phyloP scores from a whole-genome alignment of 331 rosid species.

The Malus hybrid region DNA sequence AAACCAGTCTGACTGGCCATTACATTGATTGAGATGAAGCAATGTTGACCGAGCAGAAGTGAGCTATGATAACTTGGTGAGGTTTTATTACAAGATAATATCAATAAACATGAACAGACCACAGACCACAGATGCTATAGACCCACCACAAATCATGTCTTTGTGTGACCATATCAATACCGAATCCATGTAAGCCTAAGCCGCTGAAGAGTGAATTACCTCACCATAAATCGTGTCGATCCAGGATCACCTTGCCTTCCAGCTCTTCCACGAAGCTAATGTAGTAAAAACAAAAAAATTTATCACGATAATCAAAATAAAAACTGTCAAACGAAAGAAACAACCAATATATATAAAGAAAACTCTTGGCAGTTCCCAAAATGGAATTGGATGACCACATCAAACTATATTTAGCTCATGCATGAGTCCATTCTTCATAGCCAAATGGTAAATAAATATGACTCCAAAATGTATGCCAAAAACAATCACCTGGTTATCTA shows the following conservation, averaged over 20 bases:
- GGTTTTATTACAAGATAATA: not conserved
- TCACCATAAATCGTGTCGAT: slow-evolving; percentile 97
- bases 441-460: not conserved
- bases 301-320: too few relatives aligned
- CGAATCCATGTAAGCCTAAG: not conserved
- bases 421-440: not conserved
- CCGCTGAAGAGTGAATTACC: slow-evolving; percentile 40
- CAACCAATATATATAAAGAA: not conserved
- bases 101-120: not conserved
- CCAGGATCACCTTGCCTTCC: slow-evolving; percentile 99
- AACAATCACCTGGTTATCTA: slow-evolving; percentile 80
- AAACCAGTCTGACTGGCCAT: not conserved
- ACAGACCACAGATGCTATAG: not conserved
- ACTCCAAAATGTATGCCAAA: not conserved
- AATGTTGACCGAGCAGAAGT: not conserved
- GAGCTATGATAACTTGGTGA: not conserved
- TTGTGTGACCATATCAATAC: not conserved
- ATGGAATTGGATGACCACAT: not conserved
- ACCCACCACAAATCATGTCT: not conserved
- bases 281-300: too few relatives aligned
- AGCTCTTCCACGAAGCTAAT: slow-evolving; percentile 94
- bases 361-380: not conserved
- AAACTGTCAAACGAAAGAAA: not conserved
- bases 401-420: not conserved
- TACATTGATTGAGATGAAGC: not conserved